Conservation (phyloP, 345 rosid species). For the Excoecaria cochinchinensis region DNA sequence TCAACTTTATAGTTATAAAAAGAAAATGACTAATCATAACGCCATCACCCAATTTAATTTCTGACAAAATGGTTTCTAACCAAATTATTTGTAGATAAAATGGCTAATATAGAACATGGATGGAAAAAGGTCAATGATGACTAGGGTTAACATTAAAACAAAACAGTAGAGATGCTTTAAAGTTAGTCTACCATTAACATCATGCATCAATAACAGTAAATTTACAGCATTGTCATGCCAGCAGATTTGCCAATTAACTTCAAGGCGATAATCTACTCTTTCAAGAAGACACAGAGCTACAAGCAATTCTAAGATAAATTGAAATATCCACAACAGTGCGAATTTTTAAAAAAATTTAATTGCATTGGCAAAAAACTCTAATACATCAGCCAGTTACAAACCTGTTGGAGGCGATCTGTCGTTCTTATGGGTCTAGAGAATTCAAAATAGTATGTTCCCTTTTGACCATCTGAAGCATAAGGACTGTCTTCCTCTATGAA, state of each 20-base stretch:
- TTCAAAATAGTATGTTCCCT: conserved; percentile 83
- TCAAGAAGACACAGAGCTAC: not conserved
- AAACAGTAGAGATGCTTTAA: conserved; percentile 1
- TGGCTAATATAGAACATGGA: not conserved
- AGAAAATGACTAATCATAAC: not conserved
- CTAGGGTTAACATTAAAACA: not conserved
- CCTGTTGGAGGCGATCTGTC: conserved; percentile 91
- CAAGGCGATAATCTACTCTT: conserved; percentile 1
- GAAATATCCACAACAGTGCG: not conserved
- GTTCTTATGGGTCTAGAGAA: conserved; percentile 93
- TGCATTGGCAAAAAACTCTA: conserved; percentile 13
- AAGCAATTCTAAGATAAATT: not conserved
- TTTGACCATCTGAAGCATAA: conserved; percentile 57
- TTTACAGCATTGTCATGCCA: not conserved
- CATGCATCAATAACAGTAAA: not conserved
- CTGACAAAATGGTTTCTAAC: not conserved
- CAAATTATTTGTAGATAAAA: not conserved
- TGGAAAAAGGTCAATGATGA: not conserved
- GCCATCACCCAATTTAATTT: not conserved
- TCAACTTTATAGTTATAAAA: not conserved
- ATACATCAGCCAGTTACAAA: conserved; percentile 30
- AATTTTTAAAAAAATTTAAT: not conserved
- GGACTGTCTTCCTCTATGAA: conserved; percentile 90
- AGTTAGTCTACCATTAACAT: not conserved
- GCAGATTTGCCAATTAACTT: not conserved